phyloP scores from a whole-genome alignment of 108 stramenopile genomes.

The Cyclotella choctawhatcheeana region DNA sequence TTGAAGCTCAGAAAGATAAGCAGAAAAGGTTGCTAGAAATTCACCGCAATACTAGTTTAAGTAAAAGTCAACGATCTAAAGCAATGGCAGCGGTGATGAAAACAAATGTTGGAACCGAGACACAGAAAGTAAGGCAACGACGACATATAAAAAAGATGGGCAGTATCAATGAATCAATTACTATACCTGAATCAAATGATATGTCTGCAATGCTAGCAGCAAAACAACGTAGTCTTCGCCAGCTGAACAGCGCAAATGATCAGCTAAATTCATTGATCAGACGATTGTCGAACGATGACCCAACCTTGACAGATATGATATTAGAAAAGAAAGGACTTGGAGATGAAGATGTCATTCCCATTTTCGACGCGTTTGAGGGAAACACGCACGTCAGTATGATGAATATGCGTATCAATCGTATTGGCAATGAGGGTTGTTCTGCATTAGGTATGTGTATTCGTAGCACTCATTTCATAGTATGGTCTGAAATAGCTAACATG shows the following conservation, averaged over 20 bases:
- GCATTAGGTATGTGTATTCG: constrained; percentile 8
- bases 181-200: neutral
- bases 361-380: constrained; percentile 16
- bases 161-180: constrained; percentile 2
- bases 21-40: constrained; percentile 22
- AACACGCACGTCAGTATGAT: constrained; percentile 20
- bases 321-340: constrained; percentile 17
- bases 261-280: constrained; percentile 3
- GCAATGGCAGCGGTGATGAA: constrained; percentile 22
- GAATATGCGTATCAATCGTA: constrained; percentile 29
- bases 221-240: neutral
- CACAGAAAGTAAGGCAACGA: neutral
- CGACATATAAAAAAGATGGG: neutral
- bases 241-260: too few relatives aligned
- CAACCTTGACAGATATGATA: constrained; percentile 9
- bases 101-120: neutral
- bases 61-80: neutral
- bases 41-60: constrained; percentile 14
- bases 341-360: constrained; percentile 26
- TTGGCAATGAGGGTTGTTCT: constrained; percentile 25
- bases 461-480: too few relatives aligned
- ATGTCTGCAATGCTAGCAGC: neutral
- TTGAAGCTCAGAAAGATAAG: constrained; percentile 10
- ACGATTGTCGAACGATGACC: neutral
- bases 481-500: neutral